Conservation (phyloP, 768 basidiomycete species). For the Lactarius vividus region DNA sequence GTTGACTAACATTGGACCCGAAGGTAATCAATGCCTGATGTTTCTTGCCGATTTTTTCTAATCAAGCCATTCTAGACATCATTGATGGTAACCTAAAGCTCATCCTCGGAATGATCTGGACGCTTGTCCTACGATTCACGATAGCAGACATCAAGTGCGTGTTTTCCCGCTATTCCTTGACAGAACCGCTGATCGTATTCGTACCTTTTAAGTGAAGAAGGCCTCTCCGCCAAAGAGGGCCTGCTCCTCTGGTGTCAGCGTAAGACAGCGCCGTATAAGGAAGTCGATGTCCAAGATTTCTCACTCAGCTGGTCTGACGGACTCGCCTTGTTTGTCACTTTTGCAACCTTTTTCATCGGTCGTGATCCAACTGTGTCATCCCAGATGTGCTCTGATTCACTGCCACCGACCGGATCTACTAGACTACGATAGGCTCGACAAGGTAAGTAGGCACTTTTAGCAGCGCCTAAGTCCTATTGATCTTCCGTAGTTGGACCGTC, state of each 20-base stretch:
- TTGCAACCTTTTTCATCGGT: neutral
- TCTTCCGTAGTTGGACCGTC: constrained; percentile 60
- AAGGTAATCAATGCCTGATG: constrained; percentile 51
- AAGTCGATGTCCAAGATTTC: constrained; percentile 94
- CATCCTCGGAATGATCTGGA: constrained; percentile 99
- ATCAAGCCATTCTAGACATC: constrained; percentile 61
- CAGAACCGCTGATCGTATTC: constrained; percentile 1
- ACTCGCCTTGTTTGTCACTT: constrained; percentile 75
- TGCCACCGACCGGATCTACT: constrained; percentile 94
- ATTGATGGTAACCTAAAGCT: constrained; percentile 99
- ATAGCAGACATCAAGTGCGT: constrained; percentile 95
- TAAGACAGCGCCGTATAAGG: constrained; percentile 87
- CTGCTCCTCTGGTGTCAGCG: constrained; percentile 97
- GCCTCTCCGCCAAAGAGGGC: constrained; percentile 97
- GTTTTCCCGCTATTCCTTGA: neutral
- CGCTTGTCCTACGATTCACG: constrained; percentile 92
- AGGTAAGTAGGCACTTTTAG: constrained; percentile 44
- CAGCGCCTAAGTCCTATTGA: constrained; percentile 1
- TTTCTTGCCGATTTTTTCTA: neutral
- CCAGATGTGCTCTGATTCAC: constrained; percentile 94
- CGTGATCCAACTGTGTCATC: constrained; percentile 19
- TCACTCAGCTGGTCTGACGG: constrained; percentile 92
- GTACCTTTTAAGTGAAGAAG: constrained; percentile 77
- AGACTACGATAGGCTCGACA: constrained; percentile 84
- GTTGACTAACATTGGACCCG: constrained; percentile 95